A percentile compares a stretch with the other conserved stretches of the same genome.
These are phyloP conservation scores for Protomyces arabidopsidicola DNA, from an alignment of 1,139 yeast species.

Conservation along the genomic window DNA sequence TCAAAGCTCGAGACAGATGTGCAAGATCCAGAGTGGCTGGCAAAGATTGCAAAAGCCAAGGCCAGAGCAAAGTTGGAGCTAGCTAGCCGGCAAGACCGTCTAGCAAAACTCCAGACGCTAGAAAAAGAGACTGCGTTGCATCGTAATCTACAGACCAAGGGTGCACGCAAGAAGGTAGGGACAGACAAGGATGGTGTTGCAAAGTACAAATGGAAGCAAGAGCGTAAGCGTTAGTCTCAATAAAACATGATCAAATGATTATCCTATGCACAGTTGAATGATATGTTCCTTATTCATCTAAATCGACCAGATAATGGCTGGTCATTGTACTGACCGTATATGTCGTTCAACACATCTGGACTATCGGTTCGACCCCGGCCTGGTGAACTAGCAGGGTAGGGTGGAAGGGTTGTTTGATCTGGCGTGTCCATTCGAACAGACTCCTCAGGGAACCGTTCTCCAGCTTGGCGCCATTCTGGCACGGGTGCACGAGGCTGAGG, in stretches of 20 bases:
- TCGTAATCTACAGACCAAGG: constrained; percentile 29
- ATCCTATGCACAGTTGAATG: no score
- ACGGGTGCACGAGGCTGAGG: not conserved
- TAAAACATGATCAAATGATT: not conserved
- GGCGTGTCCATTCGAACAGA: not conserved
- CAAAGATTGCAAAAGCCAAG: not conserved
- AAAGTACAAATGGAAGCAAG: constrained; percentile 30
- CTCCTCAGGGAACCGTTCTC: not conserved
- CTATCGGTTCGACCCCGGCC: not conserved
- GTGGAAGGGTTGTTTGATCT: not conserved
- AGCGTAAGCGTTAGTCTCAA: constrained; percentile 27
- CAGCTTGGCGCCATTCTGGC: not conserved
- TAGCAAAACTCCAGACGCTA: constrained; percentile 6
- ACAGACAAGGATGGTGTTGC: constrained; percentile 28
- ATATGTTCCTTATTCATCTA: no score
- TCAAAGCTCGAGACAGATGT: not conserved
- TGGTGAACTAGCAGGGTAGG: not conserved
- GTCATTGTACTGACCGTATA: not conserved
- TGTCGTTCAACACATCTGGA: not conserved
- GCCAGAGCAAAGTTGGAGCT: constrained; percentile 10
- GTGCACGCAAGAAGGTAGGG: constrained; percentile 29
- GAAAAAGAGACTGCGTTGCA: constrained; percentile 26
- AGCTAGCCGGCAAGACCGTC: constrained; percentile 17
- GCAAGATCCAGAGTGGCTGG: constrained; percentile 8
- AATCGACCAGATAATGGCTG: no score